Conservation (phyloP, 1,139 yeast species). For the Kluyveromyces marxianus region DNA sequence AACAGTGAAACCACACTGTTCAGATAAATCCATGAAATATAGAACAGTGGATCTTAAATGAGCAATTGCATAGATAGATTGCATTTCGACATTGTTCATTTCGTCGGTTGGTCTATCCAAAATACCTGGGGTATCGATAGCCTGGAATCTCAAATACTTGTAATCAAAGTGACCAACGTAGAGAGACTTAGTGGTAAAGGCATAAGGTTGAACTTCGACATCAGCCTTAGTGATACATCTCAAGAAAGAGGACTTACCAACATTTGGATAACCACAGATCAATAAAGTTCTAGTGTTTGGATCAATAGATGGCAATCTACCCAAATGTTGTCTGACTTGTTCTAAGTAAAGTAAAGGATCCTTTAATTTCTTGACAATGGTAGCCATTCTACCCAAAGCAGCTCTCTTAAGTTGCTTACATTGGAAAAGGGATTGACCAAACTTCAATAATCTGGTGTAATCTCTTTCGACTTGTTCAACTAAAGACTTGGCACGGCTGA, state of each 20-base stretch:
- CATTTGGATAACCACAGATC: constrained; percentile 98
- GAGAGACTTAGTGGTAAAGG: constrained; percentile 91
- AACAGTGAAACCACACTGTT: constrained; percentile 96
- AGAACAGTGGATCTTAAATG: constrained; percentile 93
- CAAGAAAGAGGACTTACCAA: constrained; percentile 94
- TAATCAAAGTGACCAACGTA: constrained; percentile 98
- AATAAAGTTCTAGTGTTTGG: constrained; percentile 96
- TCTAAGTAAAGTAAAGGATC: constrained; percentile 90
- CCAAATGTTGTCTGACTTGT: constrained; percentile 98
- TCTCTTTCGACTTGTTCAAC: constrained; percentile 96
- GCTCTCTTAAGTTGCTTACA: constrained; percentile 98
- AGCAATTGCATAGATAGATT: constrained; percentile 95
- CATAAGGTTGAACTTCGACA: constrained; percentile 98
- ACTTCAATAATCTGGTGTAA: constrained; percentile 84
- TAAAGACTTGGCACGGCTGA: constrained; percentile 86
- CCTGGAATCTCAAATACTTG: constrained; percentile 94
- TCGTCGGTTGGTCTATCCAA: constrained; percentile 98
- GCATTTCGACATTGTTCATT: constrained; percentile 99
- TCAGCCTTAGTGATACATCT: constrained; percentile 94
- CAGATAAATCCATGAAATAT: constrained; percentile 96
- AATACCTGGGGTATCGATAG: constrained; percentile 98
- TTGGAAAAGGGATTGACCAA: constrained; percentile 95
- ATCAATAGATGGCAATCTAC: constrained; percentile 95
- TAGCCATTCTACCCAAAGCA: constrained; percentile 99
- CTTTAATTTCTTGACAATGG: constrained; percentile 87